Evolutionary conservation across 257 asterid species (phyloP).

Genomic region (Solanum ossicruentum): DNA sequence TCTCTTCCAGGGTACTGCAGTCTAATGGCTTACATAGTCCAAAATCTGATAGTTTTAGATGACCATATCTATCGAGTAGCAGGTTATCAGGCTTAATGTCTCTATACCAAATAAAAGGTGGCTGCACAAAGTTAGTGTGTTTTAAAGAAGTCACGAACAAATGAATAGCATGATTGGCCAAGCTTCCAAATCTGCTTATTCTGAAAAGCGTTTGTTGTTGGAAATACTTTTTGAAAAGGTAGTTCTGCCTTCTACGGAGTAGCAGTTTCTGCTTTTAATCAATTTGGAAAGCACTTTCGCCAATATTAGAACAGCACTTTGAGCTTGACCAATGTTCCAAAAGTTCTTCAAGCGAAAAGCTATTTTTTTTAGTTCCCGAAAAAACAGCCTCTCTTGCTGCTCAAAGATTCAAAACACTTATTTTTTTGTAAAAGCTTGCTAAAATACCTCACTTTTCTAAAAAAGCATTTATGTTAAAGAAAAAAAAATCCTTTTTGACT

Average conservation of each 20-base stretch:
- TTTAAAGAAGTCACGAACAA: not conserved
- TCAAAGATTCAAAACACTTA: not conserved
- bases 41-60: slow-evolving; percentile 37
- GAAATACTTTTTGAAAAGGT: not conserved
- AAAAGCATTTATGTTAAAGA: not conserved
- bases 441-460: no score
- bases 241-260: not conserved
- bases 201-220: not conserved
- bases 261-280: not conserved
- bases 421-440: not conserved
- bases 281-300: not conserved
- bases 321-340: not conserved
- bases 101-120: slow-evolving; percentile 13
- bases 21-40: slow-evolving; percentile 48
- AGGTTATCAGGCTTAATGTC: slow-evolving; percentile 47
- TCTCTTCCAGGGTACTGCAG: slow-evolving; percentile 28
- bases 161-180: not conserved
- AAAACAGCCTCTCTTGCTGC: not conserved
- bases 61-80: slow-evolving; percentile 39
- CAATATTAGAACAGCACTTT: not conserved
- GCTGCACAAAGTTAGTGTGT: not conserved
- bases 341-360: not conserved
- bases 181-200: not conserved
- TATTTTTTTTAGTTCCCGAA: not conserved
- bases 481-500: not conserved